Conservation (phyloP, 169 alveolate species). For the Amoebophrya sp. region DNA sequence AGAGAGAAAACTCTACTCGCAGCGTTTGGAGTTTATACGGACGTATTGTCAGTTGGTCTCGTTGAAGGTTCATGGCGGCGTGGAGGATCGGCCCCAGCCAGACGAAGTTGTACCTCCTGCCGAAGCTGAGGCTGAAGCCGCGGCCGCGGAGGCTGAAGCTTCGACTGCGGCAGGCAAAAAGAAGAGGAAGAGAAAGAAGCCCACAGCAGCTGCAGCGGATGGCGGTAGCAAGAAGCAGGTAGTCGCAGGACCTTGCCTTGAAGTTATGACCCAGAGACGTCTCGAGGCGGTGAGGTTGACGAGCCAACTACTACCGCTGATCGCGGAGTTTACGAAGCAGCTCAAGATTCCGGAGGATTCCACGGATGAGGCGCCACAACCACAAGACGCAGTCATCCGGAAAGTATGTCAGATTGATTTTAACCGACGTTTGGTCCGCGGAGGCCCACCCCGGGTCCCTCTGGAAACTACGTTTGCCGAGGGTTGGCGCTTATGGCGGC, state of each 20-base stretch:
- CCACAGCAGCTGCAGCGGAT: not conserved
- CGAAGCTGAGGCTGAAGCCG: not conserved
- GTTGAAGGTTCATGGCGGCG: not conserved
- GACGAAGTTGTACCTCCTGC: not conserved
- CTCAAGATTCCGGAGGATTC: too few species aligned
- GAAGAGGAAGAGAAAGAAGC: not conserved
- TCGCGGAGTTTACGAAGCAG: too few species aligned
- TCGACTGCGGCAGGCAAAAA: not conserved
- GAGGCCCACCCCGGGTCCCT: not conserved
- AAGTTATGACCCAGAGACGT: not conserved
- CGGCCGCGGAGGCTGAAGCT: not conserved
- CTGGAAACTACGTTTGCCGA: not conserved
- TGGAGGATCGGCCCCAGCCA: not conserved
- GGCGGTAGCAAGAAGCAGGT: not conserved
- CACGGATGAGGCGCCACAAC: not conserved
- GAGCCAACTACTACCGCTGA: not conserved
- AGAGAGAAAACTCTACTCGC: not conserved
- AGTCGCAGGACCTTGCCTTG: too few species aligned
- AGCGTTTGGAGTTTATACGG: not conserved
- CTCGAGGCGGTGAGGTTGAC: not conserved
- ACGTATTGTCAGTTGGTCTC: not conserved
- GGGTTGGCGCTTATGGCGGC: not conserved
- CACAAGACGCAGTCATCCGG: too few species aligned
- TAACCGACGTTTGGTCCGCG: not conserved
- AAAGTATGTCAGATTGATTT: too few species aligned